Evolutionary conservation across 176 grass and related monocot species (phyloP).

Genomic region (Canna indica): DNA sequence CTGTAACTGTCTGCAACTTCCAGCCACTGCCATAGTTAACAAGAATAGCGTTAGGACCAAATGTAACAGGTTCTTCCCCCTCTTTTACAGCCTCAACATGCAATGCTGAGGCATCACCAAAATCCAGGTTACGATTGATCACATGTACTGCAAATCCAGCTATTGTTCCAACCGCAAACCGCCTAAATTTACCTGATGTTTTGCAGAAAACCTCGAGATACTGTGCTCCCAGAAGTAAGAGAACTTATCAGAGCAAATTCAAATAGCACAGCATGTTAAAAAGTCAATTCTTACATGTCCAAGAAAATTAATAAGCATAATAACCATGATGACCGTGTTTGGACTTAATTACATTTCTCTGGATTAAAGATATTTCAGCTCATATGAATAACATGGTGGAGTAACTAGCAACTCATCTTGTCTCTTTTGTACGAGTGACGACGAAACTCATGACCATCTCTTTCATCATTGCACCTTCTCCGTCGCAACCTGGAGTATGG

Average conservation of each 20-base stretch:
- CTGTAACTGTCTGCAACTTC: constrained; percentile 67
- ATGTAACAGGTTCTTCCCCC: constrained; percentile 71
- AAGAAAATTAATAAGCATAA: neutral
- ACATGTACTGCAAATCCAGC: constrained; percentile 49
- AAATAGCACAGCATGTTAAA: neutral
- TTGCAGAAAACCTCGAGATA: constrained; percentile 77
- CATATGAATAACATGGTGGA: neutral
- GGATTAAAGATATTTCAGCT: neutral
- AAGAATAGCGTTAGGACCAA: constrained; percentile 59
- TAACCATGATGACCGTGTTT: neutral
- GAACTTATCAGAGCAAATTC: neutral
- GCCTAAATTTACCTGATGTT: constrained; percentile 57
- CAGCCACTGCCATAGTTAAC: constrained; percentile 61
- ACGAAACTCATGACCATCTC: no score
- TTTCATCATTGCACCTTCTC: no score
- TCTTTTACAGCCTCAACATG: constrained; percentile 70
- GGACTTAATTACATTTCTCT: no score
- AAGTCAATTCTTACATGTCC: neutral
- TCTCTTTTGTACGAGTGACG: no score
- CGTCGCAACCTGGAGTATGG: no score
- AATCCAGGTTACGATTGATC: constrained; percentile 57
- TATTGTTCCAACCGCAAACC: constrained; percentile 67
- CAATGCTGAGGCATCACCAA: constrained; percentile 38
- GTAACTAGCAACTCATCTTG: no score
- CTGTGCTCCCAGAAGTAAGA: constrained; percentile 22